phyloP scores from a whole-genome alignment of 768 basidiomycete species.

The Ephemerocybe angulata region DNA sequence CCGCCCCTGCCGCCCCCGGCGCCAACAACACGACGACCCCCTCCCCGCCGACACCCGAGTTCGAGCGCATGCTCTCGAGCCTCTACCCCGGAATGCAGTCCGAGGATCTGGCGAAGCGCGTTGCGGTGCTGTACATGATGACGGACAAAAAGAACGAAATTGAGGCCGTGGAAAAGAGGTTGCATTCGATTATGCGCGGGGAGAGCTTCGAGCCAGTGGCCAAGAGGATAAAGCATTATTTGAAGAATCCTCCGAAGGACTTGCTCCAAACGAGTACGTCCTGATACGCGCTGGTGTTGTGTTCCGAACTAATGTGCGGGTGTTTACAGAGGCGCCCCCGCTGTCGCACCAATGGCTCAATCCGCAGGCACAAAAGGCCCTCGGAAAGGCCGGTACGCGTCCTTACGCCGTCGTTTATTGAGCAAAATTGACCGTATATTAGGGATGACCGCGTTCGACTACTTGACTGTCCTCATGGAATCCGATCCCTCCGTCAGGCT shows the following conservation, averaged over 20 bases:
- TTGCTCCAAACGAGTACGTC: neutral
- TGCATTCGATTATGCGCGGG: slow-evolving; percentile 6
- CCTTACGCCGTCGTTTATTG: neutral
- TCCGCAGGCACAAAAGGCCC: neutral
- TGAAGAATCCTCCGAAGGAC: slow-evolving; percentile 8
- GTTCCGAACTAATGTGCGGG: neutral
- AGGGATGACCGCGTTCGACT: slow-evolving; percentile 5
- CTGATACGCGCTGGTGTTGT: neutral
- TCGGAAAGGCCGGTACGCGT: slow-evolving; percentile 3
- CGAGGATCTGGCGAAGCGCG: slow-evolving; percentile 19
- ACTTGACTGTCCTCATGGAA: slow-evolving; percentile 8
- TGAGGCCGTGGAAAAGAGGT: slow-evolving; percentile 6
- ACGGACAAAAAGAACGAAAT: slow-evolving; percentile 13
- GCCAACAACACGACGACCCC: neutral
- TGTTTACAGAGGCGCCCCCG: neutral
- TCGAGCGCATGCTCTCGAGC: slow-evolving; percentile 18
- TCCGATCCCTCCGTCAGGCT: slow-evolving; percentile 7
- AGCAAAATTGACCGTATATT: neutral
- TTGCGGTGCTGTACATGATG: slow-evolving; percentile 16
- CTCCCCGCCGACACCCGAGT: slow-evolving; percentile 13
- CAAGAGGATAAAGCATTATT: slow-evolving; percentile 5
- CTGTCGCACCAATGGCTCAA: slow-evolving; percentile 4
- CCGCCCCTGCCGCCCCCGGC: neutral
- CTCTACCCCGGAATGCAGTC: slow-evolving; percentile 17
- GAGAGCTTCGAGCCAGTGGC: slow-evolving; percentile 5